Conservation (phyloP, 352 stramenopile genomes). For the Pythium aphanidermatum region DNA sequence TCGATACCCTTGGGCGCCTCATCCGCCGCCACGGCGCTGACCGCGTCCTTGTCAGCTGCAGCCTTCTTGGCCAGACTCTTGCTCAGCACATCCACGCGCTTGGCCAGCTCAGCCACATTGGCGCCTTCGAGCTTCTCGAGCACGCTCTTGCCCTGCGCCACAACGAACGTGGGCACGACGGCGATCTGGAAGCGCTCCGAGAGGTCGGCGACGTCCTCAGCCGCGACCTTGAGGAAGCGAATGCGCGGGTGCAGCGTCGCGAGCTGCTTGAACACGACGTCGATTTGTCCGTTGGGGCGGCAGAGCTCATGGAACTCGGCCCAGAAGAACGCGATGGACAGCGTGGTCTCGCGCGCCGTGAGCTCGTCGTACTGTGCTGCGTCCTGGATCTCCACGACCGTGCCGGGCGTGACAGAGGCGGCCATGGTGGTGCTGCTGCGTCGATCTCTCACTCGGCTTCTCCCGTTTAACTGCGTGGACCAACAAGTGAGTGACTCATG, state of each 20-base stretch:
- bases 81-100: conserved; percentile 78
- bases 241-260: conserved; percentile 78
- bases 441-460: background rate
- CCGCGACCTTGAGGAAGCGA: conserved; percentile 83
- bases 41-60: conserved; percentile 11
- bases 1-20: conserved; percentile 34
- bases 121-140: conserved; percentile 82
- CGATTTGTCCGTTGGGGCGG: conserved; percentile 76
- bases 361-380: conserved; percentile 71
- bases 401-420: conserved; percentile 31
- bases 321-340: conserved; percentile 83
- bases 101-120: conserved; percentile 78
- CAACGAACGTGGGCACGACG: conserved; percentile 93
- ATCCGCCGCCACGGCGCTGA: conserved; percentile 9
- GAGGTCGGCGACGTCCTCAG: conserved; percentile 75
- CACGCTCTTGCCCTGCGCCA: conserved; percentile 67
- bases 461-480: background rate
- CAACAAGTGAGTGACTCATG: background rate
- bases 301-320: conserved; percentile 79
- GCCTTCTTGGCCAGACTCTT: conserved; percentile 71
- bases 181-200: conserved; percentile 88
- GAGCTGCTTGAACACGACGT: conserved; percentile 79
- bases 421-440: background rate
- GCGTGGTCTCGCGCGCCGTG: conserved; percentile 63
- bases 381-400: conserved; percentile 61